Conservation (phyloP, 2,329 filamentous ascomycete species). For the Talaromyces sp. region DNA sequence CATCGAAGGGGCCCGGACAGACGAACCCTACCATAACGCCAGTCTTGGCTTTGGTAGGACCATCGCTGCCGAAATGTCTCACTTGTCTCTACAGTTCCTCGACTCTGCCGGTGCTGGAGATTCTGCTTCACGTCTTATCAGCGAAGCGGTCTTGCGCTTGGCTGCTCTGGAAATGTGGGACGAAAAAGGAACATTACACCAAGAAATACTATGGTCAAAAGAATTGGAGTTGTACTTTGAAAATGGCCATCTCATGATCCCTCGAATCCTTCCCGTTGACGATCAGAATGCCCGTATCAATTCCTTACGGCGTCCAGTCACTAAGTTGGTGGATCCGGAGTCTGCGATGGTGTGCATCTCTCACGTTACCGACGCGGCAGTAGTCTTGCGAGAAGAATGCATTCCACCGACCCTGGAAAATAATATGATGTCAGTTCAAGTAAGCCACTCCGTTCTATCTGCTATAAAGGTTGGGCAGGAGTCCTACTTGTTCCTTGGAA, state of each 20-base stretch:
- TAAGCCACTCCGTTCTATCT: not conserved
- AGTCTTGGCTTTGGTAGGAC: conserved; percentile 15
- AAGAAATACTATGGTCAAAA: conserved; percentile 16
- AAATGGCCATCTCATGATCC: conserved; percentile 26
- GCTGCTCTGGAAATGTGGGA: not conserved
- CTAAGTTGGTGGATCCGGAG: not conserved
- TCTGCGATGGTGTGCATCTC: not conserved
- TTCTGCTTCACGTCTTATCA: not conserved
- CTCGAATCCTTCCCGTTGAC: conserved; percentile 23
- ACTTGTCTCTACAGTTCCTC: conserved; percentile 12
- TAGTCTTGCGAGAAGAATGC: not conserved
- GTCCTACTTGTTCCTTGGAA: not conserved
- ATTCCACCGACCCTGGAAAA: not conserved
- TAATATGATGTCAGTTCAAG: not conserved
- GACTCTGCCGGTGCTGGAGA: not conserved
- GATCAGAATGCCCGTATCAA: not conserved
- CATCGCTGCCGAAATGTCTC: not conserved
- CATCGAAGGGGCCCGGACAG: not conserved
- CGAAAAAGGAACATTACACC: not conserved
- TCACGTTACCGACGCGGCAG: not conserved
- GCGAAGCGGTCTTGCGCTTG: not conserved
- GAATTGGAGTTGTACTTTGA: conserved; percentile 30
- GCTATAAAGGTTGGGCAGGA: not conserved
- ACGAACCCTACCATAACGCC: conserved; percentile 11
- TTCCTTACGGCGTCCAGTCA: not conserved